phyloP scores from a whole-genome alignment of 129 eudicot genomes.

The Solidago caesia region DNA sequence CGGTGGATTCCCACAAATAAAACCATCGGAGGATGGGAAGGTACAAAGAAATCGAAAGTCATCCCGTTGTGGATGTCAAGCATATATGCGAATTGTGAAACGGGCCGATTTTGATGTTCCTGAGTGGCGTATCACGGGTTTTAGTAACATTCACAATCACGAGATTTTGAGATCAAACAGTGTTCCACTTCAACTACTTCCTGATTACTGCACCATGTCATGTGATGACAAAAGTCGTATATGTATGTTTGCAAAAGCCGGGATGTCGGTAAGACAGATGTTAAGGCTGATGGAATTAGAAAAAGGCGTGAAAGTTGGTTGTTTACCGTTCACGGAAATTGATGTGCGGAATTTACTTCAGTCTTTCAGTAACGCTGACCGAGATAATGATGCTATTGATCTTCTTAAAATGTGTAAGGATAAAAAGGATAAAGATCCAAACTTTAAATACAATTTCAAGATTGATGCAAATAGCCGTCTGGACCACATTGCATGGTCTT shows the following conservation, averaged over 20 bases:
- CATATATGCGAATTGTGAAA: constrained; percentile 73
- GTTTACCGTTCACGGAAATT: constrained; percentile 82
- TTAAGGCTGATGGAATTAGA: constrained; percentile 82
- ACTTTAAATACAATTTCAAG: constrained; percentile 68
- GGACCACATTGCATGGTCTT: constrained; percentile 85
- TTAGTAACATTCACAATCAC: constrained; percentile 72
- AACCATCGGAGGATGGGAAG: constrained; percentile 73
- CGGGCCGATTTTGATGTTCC: constrained; percentile 77
- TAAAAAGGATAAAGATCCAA: constrained; percentile 69
- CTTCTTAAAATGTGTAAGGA: constrained; percentile 81
- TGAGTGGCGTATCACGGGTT: constrained; percentile 91
- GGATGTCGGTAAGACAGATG: constrained; percentile 92
- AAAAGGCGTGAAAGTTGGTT: constrained; percentile 81
- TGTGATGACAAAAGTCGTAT: constrained; percentile 86
- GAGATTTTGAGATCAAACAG: constrained; percentile 62
- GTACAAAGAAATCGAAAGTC: constrained; percentile 79
- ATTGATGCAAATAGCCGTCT: constrained; percentile 70
- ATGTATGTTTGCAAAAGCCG: constrained; percentile 87
- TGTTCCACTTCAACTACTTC: constrained; percentile 42
- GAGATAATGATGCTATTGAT: constrained; percentile 75
- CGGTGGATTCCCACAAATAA: constrained; percentile 76
- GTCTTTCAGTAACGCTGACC: constrained; percentile 68
- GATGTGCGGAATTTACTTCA: constrained; percentile 80
- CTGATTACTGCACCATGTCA: constrained; percentile 64
- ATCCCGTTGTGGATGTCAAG: constrained; percentile 89